Conservation (phyloP, 2,329 filamentous ascomycete species). For the Septoria linicola region DNA sequence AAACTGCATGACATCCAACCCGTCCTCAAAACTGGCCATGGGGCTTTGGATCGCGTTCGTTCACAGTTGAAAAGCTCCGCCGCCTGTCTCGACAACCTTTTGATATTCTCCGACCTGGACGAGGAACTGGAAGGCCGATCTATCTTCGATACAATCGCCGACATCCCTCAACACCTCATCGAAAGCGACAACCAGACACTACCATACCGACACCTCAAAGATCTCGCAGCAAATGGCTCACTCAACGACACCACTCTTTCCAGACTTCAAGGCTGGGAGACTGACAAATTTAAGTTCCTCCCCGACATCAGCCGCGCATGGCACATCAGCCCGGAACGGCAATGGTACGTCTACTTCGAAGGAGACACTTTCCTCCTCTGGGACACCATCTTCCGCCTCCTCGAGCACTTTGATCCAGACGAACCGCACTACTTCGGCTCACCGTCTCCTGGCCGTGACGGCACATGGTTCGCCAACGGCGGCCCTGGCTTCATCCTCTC, state of each 20-base stretch:
- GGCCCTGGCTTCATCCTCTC: slow-evolving; percentile 52
- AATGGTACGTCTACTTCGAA: slow-evolving; percentile 56
- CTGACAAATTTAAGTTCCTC: slow-evolving; percentile 57
- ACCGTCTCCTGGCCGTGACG: slow-evolving; percentile 37
- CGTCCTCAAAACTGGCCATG: slow-evolving; percentile 52
- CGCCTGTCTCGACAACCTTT: slow-evolving; percentile 49
- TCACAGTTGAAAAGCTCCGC: slow-evolving; percentile 55
- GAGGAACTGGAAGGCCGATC: slow-evolving; percentile 41
- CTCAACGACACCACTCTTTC: slow-evolving; percentile 8
- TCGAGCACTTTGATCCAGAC: slow-evolving; percentile 20
- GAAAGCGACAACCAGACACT: slow-evolving; percentile 19
- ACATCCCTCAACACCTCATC: slow-evolving; percentile 41
- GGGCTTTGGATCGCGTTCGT: slow-evolving; percentile 45
- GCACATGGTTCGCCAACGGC: slow-evolving; percentile 50
- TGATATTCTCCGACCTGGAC: slow-evolving; percentile 52
- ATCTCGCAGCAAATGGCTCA: slow-evolving; percentile 21
- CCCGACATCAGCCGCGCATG: slow-evolving; percentile 53
- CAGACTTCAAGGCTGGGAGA: slow-evolving; percentile 45
- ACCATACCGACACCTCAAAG: slow-evolving; percentile 20
- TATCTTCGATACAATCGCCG: slow-evolving; percentile 48
- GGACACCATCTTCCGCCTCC: slow-evolving; percentile 35
- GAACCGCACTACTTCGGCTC: slow-evolving; percentile 22
- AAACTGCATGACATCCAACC: slow-evolving; percentile 47
- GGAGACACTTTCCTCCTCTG: slow-evolving; percentile 51
- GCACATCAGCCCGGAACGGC: slow-evolving; percentile 45